Evolutionary conservation across 2,329 filamentous ascomycete genomes (phyloP), one percentile per base, ranked within the genome.

Genomic region (Bipolaris victoriae): DNA sequence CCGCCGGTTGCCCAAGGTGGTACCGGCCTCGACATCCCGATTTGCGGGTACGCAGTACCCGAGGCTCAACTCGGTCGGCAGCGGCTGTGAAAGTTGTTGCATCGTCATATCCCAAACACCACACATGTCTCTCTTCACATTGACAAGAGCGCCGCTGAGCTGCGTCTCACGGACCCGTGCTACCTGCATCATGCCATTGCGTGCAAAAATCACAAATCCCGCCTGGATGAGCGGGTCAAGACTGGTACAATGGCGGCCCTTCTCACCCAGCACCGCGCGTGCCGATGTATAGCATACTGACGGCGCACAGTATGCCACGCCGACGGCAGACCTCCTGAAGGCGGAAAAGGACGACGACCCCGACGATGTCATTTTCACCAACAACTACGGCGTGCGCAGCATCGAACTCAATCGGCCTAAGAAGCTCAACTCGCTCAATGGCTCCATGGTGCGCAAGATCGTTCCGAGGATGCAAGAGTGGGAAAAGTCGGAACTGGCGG

Each of bases 371-470:
- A 83, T 97, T 59, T 99, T 99, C 84, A 88, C 87, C 78, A 92
- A 87, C 73, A 84, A 90, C 69, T 97, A 95, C 78, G 95, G 95
- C 63, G 85, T 98, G 49, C 91, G 95, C 62, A 92, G 90, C 67
- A 88, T 99, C 72, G 90, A 97, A 80, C 90, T 99, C 67, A 99
- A 99, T 82, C 88, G 95, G 57, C 95, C 94, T 5, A 84, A 86
- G 73, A 97, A 97, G 81, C 85, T 92, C 76, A 98, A 99, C 79
- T 90, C 94, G 24, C 86, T 99, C 66, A 93, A 96, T 77, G 90
- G 84, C 50, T 97, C 93, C 56, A 99, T 99, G 96, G 90, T 90
- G 62, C 87, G 91, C 70, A 98, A 99, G 81, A 98, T 99, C 68
- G 82, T 92, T 45, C 93, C 94, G 20, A 86, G 95, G 55, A 78